A percentile compares a stretch with the other conserved stretches of the same genome.
Evolutionary conservation across 202 grass and related monocot genomes (phyloP).

Genomic region (Schoenoplectus triqueter): DNA sequence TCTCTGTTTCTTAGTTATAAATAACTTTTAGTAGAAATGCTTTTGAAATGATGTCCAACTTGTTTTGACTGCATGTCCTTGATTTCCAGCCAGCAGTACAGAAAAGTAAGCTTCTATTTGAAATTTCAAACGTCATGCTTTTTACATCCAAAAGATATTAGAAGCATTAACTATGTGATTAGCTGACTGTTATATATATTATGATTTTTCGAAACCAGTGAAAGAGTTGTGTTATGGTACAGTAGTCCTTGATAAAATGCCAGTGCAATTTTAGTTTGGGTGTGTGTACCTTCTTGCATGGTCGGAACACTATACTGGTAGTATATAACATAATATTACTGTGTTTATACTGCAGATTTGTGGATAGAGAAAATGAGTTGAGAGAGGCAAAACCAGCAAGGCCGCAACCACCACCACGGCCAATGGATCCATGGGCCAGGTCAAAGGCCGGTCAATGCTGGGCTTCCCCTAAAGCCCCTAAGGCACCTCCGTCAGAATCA

Average conservation of each 20-base stretch:
- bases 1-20: constrained; percentile 21
- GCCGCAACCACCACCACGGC: constrained; percentile 55
- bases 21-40: not conserved
- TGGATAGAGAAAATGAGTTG: constrained; percentile 92
- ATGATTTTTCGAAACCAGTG: not conserved
- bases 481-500: constrained; percentile 41
- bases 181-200: not conserved
- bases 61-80: constrained; percentile 12
- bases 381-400: constrained; percentile 68
- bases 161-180: not conserved
- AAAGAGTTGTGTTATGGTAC: not conserved
- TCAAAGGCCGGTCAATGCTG: constrained; percentile 72
- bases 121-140: not conserved
- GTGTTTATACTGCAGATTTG: constrained; percentile 56
- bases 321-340: constrained; percentile 9
- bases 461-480: constrained; percentile 63
- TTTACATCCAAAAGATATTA: not conserved
- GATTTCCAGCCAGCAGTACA: not conserved
- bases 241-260: not conserved
- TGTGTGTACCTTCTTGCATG: not conserved
- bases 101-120: not conserved
- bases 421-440: constrained; percentile 85
- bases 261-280: not conserved
- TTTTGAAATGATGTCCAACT: not conserved
- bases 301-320: constrained; percentile 7